These are phyloP conservation scores for Diaporthe sp. DNA, from an alignment of 2,329 filamentous ascomycete species.

Conservation along the genomic window DNA sequence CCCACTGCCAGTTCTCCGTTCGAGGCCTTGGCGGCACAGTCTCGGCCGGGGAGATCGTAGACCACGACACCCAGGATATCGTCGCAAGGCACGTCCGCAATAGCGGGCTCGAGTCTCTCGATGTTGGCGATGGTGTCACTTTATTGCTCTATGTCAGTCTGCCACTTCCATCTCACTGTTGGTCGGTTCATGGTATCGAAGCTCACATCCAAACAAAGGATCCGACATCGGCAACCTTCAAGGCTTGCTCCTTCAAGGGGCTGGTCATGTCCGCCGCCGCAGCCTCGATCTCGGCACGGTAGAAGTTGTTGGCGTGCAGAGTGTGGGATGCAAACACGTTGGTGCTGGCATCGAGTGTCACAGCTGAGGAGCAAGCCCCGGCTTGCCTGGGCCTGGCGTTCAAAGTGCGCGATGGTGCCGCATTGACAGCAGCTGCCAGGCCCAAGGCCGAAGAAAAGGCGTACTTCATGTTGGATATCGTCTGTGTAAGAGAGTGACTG, in stretches of 20 bases:
- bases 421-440: constrained; percentile 39
- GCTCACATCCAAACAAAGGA: constrained; percentile 53
- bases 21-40: constrained; percentile 11
- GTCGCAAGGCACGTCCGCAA: constrained; percentile 26
- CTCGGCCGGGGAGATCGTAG: constrained; percentile 25
- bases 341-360: constrained; percentile 50
- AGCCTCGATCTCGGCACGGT: constrained; percentile 50
- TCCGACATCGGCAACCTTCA: constrained; percentile 48
- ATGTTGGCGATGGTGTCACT: constrained; percentile 19
- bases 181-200: background rate
- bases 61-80: constrained; percentile 29
- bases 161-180: background rate
- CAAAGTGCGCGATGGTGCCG: constrained; percentile 45
- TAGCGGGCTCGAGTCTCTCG: constrained; percentile 7
- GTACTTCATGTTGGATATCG: constrained; percentile 19
- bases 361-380: constrained; percentile 47
- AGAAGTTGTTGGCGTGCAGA: constrained; percentile 52
- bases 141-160: background rate
- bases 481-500: background rate
- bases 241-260: constrained; percentile 40
- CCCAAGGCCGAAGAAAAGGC: constrained; percentile 2
- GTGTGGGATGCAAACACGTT: constrained; percentile 51
- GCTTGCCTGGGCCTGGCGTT: constrained; percentile 43
- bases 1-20: constrained; percentile 18
- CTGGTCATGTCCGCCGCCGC: constrained; percentile 44